Conservation (phyloP, 257 asterid genomes). For the Linderniella brevidens region DNA sequence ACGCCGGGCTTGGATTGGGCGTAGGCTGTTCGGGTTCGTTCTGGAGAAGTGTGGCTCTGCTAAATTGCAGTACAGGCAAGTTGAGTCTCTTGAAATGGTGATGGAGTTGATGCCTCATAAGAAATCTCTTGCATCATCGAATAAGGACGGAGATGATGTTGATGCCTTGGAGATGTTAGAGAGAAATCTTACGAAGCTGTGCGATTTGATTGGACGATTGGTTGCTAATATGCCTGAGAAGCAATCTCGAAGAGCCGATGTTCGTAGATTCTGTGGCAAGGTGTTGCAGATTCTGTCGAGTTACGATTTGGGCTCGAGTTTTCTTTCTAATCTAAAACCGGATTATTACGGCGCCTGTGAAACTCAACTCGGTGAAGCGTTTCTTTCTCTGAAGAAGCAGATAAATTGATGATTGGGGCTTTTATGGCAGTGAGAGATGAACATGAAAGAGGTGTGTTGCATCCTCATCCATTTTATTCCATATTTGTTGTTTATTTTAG, state of each 20-base stretch:
- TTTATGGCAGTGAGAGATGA: neutral
- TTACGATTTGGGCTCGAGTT: conserved; percentile 18
- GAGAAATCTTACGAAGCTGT: conserved; percentile 30
- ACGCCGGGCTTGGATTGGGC: conserved; percentile 74
- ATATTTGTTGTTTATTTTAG: too few relatives aligned
- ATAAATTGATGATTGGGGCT: conserved; percentile 4
- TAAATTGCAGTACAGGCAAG: conserved; percentile 54
- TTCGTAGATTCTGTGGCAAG: conserved; percentile 68
- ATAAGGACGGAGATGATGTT: conserved; percentile 15
- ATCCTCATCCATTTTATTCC: too few relatives aligned
- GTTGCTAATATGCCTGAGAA: conserved; percentile 72
- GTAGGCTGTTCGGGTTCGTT: conserved; percentile 41
- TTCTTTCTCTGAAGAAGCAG: conserved; percentile 34
- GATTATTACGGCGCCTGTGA: conserved; percentile 41
- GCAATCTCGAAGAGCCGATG: conserved; percentile 67
- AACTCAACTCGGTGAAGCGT: conserved; percentile 48
- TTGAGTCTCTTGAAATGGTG: conserved; percentile 78
- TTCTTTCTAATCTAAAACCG: conserved; percentile 44
- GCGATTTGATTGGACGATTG: conserved; percentile 34
- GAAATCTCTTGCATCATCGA: conserved; percentile 21
- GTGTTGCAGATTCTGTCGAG: conserved; percentile 40
- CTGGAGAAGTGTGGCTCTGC: conserved; percentile 70
- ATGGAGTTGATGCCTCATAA: conserved; percentile 22
- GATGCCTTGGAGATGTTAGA: conserved; percentile 25
- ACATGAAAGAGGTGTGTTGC: too few relatives aligned